phyloP scores from a whole-genome alignment of 768 basidiomycete species.

The Phlebiopsis flavidoalba region DNA sequence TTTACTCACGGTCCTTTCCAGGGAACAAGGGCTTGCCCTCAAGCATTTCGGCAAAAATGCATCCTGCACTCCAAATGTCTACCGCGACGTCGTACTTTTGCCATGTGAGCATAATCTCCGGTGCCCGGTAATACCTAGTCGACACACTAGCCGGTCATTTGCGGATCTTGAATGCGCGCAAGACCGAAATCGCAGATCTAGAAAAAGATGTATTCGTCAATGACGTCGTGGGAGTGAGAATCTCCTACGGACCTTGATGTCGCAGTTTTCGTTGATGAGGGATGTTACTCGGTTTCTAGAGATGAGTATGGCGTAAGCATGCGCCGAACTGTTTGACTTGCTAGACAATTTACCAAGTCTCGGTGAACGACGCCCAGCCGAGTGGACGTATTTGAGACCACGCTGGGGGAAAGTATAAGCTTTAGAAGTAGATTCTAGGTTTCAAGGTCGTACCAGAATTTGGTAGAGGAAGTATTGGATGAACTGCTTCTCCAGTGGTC shows the following conservation, averaged over 20 bases:
- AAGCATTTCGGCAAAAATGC: conserved; percentile 99
- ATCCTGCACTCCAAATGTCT: conserved; percentile 99
- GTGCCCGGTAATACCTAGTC: conserved; percentile 97
- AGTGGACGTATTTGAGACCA: conserved; percentile 98
- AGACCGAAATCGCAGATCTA: conserved; percentile 99
- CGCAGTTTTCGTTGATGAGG: conserved; percentile 99
- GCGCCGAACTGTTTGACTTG: neutral
- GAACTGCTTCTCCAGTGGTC: conserved; percentile 98
- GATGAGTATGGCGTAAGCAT: neutral
- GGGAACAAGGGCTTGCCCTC: conserved; percentile 99
- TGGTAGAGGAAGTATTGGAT: conserved; percentile 99
- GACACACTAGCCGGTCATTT: conserved; percentile 99
- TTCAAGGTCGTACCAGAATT: conserved; percentile 65
- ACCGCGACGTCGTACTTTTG: conserved; percentile 99
- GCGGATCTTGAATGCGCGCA: conserved; percentile 97
- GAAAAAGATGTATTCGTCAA: conserved; percentile 8
- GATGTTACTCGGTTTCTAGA: conserved; percentile 96
- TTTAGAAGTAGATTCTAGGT: neutral
- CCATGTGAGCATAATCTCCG: conserved; percentile 99
- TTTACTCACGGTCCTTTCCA: conserved; percentile 94
- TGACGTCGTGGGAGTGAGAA: conserved; percentile 7
- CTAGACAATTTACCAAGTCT: conserved; percentile 56
- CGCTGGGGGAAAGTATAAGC: conserved; percentile 46
- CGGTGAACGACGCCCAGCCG: conserved; percentile 98
- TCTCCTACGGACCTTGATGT: conserved; percentile 69